phyloP scores from a whole-genome alignment of 2,329 filamentous ascomycete species.

The Tolypocladium cylindrosporum region DNA sequence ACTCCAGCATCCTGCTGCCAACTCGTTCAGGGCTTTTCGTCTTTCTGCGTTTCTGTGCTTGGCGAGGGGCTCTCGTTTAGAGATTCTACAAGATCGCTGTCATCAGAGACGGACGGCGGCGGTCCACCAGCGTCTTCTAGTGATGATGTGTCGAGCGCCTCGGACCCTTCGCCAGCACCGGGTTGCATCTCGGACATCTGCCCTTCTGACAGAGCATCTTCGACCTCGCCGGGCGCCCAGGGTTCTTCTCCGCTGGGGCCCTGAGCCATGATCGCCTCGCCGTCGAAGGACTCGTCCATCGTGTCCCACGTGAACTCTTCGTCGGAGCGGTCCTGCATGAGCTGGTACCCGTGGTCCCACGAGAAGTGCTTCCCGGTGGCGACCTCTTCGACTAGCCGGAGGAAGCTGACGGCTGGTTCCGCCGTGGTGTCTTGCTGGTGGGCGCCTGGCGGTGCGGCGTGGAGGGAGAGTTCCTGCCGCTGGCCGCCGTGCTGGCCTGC shows the following conservation, averaged over 20 bases:
- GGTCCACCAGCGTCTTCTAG: background rate
- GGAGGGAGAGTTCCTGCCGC: constrained; percentile 38
- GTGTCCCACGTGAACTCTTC: constrained; percentile 17
- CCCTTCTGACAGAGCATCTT: background rate
- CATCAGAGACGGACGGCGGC: background rate
- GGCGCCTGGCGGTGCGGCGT: constrained; percentile 3
- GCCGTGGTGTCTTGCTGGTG: background rate
- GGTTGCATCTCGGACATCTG: background rate
- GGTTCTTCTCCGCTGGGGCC: background rate
- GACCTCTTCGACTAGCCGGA: constrained; percentile 17
- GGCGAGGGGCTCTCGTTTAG: background rate
- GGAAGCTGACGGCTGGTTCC: constrained; percentile 7
- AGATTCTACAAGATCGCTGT: background rate
- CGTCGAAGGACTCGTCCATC: constrained; percentile 11
- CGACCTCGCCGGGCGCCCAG: background rate
- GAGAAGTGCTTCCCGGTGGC: constrained; percentile 21
- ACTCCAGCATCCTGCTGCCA: background rate
- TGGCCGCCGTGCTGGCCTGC: constrained; percentile 40
- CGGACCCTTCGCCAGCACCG: background rate
- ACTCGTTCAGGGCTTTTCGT: constrained; percentile 7
- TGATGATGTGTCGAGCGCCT: background rate
- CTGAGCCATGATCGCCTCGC: constrained; percentile 6
- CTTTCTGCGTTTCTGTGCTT: background rate
- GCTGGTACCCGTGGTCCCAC: constrained; percentile 21
- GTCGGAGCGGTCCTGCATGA: constrained; percentile 13